Percentiles rank a stretch among this genome's conserved stretches.
Evolutionary conservation across 768 basidiomycete species (phyloP).

Genomic region (Arthromyces matolae): DNA sequence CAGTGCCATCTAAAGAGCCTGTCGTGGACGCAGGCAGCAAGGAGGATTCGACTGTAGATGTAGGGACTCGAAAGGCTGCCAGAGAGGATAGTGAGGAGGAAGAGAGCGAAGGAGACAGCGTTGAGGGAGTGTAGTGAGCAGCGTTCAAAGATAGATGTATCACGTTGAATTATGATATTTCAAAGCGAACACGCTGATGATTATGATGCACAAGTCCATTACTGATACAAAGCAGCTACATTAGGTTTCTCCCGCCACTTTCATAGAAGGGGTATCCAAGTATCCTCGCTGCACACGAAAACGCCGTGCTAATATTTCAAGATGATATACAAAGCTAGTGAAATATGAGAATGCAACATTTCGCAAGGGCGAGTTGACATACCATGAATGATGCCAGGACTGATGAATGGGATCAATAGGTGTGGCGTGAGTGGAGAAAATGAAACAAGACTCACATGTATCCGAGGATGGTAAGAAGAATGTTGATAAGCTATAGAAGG

Average conservation of each 20-base stretch:
- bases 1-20: not conserved
- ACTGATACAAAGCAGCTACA: too few relatives aligned
- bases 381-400: conserved; percentile 79
- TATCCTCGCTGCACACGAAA: conserved; percentile 5
- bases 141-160: too few relatives aligned
- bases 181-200: too few relatives aligned
- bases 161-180: too few relatives aligned
- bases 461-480: conserved; percentile 73
- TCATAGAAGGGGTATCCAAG: conserved; percentile 20
- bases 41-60: conserved; percentile 20
- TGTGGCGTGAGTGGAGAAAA: not conserved
- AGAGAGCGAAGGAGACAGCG: not conserved
- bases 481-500: conserved; percentile 55
- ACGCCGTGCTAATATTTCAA: conserved; percentile 54
- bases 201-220: too few relatives aligned
- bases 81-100: conserved; percentile 21
- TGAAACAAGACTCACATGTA: conserved; percentile 53
- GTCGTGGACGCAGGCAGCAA: conserved; percentile 2
- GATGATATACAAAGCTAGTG: conserved; percentile 74
- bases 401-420: conserved; percentile 25
- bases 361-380: conserved; percentile 9
- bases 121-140: not conserved
- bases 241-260: too few relatives aligned
- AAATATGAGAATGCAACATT: conserved; percentile 11
- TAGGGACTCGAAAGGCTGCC: not conserved